Conservation (phyloP, 129 eudicot genomes). For the Gnaphalium uliginosum region DNA sequence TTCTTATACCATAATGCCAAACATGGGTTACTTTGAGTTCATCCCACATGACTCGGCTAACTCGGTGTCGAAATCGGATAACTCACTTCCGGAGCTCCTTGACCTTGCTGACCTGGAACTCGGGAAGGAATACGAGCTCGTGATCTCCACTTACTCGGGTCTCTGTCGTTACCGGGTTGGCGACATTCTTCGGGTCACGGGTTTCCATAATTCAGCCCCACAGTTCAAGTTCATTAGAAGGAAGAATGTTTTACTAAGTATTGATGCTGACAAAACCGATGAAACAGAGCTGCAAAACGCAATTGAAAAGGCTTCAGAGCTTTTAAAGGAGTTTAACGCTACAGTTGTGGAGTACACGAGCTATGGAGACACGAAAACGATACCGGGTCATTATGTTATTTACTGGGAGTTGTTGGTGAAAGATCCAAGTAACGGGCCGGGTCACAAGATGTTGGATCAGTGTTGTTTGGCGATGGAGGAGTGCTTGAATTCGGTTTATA, state of each 20-base stretch:
- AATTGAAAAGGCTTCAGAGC: slow-evolving; percentile 48
- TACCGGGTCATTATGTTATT: slow-evolving; percentile 57
- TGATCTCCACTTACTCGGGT: slow-evolving; percentile 71
- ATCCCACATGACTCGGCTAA: slow-evolving; percentile 46
- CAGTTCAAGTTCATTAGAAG: slow-evolving; percentile 77
- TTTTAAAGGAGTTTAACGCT: slow-evolving; percentile 39
- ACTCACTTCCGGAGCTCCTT: slow-evolving; percentile 40
- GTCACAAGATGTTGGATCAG: slow-evolving; percentile 28
- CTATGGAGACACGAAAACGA: slow-evolving; percentile 48
- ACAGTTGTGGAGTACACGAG: slow-evolving; percentile 65
- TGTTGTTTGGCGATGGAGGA: slow-evolving; percentile 57
- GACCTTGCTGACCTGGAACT: slow-evolving; percentile 65
- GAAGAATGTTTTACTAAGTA: slow-evolving; percentile 64
- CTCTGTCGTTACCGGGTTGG: slow-evolving; percentile 78
- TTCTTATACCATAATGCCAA: slow-evolving; percentile 64
- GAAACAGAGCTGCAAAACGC: slow-evolving; percentile 77
- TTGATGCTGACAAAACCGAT: slow-evolving; percentile 72
- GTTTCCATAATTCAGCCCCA: slow-evolving; percentile 77
- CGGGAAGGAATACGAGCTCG: slow-evolving; percentile 72
- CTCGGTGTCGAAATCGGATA: slow-evolving; percentile 24
- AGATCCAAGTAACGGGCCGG: slow-evolving; percentile 40
- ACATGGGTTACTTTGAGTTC: slow-evolving; percentile 69
- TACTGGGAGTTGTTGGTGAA: slow-evolving; percentile 56
- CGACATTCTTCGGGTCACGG: slow-evolving; percentile 75
- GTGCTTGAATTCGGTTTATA: slow-evolving; percentile 47